Conservation (phyloP, 108 stramenopile genomes). For the Cyclotella kingstonii region DNA sequence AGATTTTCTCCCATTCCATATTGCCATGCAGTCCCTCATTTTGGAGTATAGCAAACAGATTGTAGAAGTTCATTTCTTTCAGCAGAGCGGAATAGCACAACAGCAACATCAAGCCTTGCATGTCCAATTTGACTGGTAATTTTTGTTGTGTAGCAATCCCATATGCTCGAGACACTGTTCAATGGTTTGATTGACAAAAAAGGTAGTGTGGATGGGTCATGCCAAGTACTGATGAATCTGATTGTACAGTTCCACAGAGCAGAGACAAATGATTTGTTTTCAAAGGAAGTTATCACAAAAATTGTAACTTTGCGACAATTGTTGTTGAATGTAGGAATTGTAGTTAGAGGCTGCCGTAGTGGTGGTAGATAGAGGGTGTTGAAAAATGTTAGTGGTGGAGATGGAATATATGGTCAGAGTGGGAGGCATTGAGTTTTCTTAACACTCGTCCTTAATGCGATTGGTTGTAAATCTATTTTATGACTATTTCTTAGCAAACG, state of each 20-base stretch:
- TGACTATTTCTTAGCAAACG: too few relatives aligned
- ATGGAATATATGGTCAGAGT: too few relatives aligned
- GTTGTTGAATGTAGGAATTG: too few relatives aligned
- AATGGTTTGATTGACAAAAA: constrained; percentile 32
- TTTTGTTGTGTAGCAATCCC: constrained; percentile 35
- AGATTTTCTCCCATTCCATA: constrained; percentile 36
- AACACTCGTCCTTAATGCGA: too few relatives aligned
- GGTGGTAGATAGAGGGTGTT: too few relatives aligned
- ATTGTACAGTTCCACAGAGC: constrained; percentile 40
- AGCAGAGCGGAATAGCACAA: constrained; percentile 33
- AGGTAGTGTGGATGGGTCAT: constrained; percentile 16
- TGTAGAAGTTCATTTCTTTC: constrained; percentile 27
- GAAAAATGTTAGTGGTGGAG: too few relatives aligned
- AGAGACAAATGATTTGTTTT: constrained; percentile 36
- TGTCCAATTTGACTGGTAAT: constrained; percentile 19
- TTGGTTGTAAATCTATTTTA: too few relatives aligned
- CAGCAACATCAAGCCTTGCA: constrained; percentile 37
- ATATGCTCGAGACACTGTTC: constrained; percentile 19
- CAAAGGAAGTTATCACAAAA: too few relatives aligned
- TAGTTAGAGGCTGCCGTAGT: too few relatives aligned
- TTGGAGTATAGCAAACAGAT: constrained; percentile 37
- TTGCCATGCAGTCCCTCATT: constrained; percentile 44
- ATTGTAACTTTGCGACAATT: too few relatives aligned
- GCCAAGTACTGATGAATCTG: constrained; percentile 20
- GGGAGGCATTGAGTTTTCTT: too few relatives aligned